These are phyloP conservation scores for Exobasidium cylindrosporum DNA, from an alignment of 1,284 basidiomycete genomes.

Conservation along the genomic window DNA sequence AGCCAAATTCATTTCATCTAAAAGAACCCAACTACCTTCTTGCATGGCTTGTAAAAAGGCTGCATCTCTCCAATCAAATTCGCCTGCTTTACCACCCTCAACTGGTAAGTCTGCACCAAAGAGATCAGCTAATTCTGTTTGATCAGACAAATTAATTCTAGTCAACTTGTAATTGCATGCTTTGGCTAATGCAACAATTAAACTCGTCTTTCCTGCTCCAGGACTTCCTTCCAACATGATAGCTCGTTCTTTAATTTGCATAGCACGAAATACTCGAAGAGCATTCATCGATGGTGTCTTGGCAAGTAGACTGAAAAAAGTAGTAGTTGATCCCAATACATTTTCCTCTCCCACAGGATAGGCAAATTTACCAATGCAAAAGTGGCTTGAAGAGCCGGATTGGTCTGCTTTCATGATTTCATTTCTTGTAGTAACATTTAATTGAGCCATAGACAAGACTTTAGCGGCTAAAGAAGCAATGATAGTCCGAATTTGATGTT, in stretches of 20 bases:
- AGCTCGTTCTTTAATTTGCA: conserved; percentile 78
- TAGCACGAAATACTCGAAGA: conserved; percentile 82
- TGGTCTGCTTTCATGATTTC: neutral
- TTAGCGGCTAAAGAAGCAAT: neutral
- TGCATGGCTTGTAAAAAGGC: conserved; percentile 88
- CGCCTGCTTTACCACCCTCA: conserved; percentile 83
- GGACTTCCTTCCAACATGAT: conserved; percentile 96
- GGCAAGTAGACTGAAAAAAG: conserved; percentile 74
- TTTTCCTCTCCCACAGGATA: conserved; percentile 60
- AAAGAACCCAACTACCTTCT: conserved; percentile 75
- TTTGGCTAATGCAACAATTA: conserved; percentile 82
- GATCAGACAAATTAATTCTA: conserved; percentile 98
- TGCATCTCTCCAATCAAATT: conserved; percentile 96
- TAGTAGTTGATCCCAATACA: neutral
- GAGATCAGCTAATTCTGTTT: conserved; percentile 93
- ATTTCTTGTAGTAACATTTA: neutral
- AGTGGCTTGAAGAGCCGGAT: conserved; percentile 3
- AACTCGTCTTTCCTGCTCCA: conserved; percentile 97
- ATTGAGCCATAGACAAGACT: neutral
- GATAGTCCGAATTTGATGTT: neutral
- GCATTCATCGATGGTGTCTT: conserved; percentile 87
- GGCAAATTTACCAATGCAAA: conserved; percentile 75
- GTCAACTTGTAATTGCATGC: conserved; percentile 75
- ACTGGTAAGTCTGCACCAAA: conserved; percentile 96
- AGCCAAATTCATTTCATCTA: conserved; percentile 98